Conservation (phyloP, 805 yeast species). For the Clavispora carvajalis region DNA sequence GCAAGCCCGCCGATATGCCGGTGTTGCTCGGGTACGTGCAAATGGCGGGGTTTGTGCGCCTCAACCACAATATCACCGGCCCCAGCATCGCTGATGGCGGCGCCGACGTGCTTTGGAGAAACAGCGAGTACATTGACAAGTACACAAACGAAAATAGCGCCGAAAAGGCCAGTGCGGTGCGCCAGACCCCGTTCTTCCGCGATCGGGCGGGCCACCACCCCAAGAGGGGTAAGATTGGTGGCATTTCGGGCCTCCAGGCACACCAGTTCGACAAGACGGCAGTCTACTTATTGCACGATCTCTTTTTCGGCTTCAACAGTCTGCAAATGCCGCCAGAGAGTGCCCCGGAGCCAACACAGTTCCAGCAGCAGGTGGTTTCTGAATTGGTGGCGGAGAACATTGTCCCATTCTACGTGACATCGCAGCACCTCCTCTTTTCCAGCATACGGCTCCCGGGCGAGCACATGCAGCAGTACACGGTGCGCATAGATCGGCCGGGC, state of each 20-base stretch:
- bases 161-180: conserved; percentile 16
- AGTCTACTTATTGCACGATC: conserved; percentile 30
- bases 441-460: conserved; percentile 20
- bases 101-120: conserved; percentile 29
- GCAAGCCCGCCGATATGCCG: conserved; percentile 4
- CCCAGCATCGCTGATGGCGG: conserved; percentile 10
- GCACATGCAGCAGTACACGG: conserved; percentile 14
- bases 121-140: conserved; percentile 26
- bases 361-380: conserved; percentile 7
- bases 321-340: conserved; percentile 6
- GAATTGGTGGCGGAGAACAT: conserved; percentile 27
- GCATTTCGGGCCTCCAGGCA: conserved; percentile 28
- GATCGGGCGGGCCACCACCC: conserved; percentile 8
- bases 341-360: conserved; percentile 2
- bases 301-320: conserved; percentile 28
- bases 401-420: conserved; percentile 36
- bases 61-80: conserved; percentile 30
- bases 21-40: conserved; percentile 35
- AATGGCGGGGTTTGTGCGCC: conserved; percentile 34
- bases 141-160: conserved; percentile 23
- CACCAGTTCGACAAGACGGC: conserved; percentile 15
- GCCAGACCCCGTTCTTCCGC: conserved; percentile 22
- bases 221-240: conserved; percentile 24
- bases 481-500: conserved; percentile 21
- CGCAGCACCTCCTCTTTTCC: conserved; percentile 35